Percentiles rank a stretch among this genome's conserved stretches.
Conservation (phyloP, 129 eudicot genomes). For the Daucus carota region DH1_v3.0 NC_030381.2:48020501-48021000, state of each 20-base stretch:
- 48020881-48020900: not conserved
- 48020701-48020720: slow-evolving; percentile 9
- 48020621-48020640: not conserved
- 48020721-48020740: slow-evolving; percentile 4
- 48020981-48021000: slow-evolving; percentile 28
- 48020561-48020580: not conserved
- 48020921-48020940: not conserved
- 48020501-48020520: too few relatives aligned
- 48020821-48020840: not conserved
- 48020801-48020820: not conserved
- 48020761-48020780: slow-evolving; percentile 1
- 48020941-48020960: slow-evolving; percentile 9
- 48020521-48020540: too few relatives aligned
- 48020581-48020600: slow-evolving; percentile 4
- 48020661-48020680: slow-evolving; percentile 7
- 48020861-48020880: slow-evolving; percentile 9
- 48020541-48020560: not conserved
- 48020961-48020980: slow-evolving; percentile 56
- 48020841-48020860: slow-evolving; percentile 6
- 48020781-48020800: not conserved
- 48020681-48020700: not conserved
- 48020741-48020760: slow-evolving; percentile 7
- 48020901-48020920: slow-evolving; percentile 4
- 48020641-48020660: not conserved
- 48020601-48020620: not conserved